Evolutionary conservation across 2,329 filamentous ascomycete species (phyloP).

Genomic region (Chaetomium sp.): DNA sequence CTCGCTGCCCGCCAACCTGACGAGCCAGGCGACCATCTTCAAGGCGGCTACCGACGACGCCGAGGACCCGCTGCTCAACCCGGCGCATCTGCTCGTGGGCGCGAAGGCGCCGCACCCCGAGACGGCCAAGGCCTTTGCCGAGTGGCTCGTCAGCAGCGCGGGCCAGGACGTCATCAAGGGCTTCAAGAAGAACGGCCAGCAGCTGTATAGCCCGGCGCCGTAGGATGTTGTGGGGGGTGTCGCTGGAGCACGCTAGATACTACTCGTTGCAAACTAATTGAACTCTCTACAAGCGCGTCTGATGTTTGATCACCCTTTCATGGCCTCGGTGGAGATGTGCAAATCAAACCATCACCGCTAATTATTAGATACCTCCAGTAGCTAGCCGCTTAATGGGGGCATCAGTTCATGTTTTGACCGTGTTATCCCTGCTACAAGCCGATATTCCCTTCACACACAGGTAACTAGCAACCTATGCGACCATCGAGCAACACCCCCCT

Average conservation of each 20-base stretch:
- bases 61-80: conserved; percentile 17
- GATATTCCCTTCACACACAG: too few species aligned
- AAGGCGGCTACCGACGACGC: conserved; percentile 13
- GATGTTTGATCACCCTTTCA: neutral
- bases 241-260: too few species aligned
- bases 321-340: neutral
- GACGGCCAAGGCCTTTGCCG: neutral
- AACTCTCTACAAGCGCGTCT: neutral
- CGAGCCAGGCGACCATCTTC: conserved; percentile 7
- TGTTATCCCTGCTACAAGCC: too few species aligned
- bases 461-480: neutral
- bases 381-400: too few species aligned
- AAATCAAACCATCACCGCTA: neutral
- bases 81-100: conserved; percentile 12
- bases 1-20: conserved; percentile 15
- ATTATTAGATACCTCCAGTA: neutral
- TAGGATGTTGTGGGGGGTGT: neutral
- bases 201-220: conserved; percentile 16
- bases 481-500: neutral
- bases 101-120: conserved; percentile 5
- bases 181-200: conserved; percentile 14
- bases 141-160: neutral
- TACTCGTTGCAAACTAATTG: too few species aligned
- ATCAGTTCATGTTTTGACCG: too few species aligned
- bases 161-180: neutral